Evolutionary conservation across 106 monocot species (phyloP).

Genomic region (Acorus gramineus): DNA sequence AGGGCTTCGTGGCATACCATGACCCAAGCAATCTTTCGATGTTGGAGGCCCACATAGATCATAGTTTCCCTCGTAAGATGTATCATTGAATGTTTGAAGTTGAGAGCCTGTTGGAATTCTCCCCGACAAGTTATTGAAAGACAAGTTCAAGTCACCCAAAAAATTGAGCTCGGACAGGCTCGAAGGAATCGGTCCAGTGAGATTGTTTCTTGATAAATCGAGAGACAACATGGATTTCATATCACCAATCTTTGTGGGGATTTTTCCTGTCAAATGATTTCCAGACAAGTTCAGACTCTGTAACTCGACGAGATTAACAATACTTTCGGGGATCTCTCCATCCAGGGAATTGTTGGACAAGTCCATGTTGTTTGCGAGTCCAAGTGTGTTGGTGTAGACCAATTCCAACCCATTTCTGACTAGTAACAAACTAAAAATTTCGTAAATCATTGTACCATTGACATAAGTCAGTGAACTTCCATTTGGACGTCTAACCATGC

Average conservation of each 20-base stretch:
- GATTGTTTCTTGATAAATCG: slow-evolving; percentile 9
- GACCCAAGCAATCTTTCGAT: too few relatives aligned
- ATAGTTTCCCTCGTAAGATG: background rate
- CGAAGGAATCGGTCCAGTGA: slow-evolving; percentile 2
- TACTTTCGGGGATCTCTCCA: slow-evolving; percentile 2
- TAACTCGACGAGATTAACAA: background rate
- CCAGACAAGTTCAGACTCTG: slow-evolving; percentile 5
- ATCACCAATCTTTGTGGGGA: background rate
- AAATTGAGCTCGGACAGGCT: background rate
- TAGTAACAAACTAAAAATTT: too few relatives aligned
- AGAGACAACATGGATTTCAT: background rate
- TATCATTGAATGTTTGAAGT: background rate
- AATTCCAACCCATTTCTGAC: too few relatives aligned
- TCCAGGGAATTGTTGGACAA: background rate
- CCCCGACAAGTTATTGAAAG: slow-evolving; percentile 10
- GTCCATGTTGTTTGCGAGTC: background rate
- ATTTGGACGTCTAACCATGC: too few relatives aligned
- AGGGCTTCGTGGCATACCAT: too few relatives aligned
- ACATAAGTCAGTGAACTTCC: too few relatives aligned
- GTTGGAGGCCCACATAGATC: background rate
- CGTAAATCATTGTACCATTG: too few relatives aligned
- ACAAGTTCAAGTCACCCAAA: slow-evolving; percentile 3
- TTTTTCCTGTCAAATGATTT: slow-evolving; percentile 7
- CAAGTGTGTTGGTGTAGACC: too few relatives aligned
- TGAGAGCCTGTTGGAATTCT: slow-evolving; percentile 3